Evolutionary conservation across 139 green algal species (phyloP).

Genomic region (Chlamydomonas eustigma): DNA sequence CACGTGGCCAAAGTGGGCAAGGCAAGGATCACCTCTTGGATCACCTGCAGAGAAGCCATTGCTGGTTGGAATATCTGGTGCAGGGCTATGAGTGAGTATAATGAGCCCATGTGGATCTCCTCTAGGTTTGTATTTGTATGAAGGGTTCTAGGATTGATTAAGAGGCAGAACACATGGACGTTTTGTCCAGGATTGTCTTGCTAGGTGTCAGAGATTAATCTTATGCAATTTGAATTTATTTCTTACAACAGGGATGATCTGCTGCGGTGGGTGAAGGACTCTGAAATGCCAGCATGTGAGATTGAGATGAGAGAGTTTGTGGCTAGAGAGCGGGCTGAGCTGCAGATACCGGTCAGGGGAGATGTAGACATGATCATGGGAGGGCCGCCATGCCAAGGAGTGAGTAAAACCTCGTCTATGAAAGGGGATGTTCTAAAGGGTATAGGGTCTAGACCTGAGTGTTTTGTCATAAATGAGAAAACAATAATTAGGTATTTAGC

Average conservation of each 20-base stretch:
- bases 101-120: neutral
- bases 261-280: conserved; percentile 10
- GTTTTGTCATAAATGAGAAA: too few species aligned
- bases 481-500: too few species aligned
- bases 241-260: neutral
- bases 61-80: conserved; percentile 54
- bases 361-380: conserved; percentile 69
- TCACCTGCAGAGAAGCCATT: conserved; percentile 35
- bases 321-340: neutral
- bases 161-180: too few species aligned
- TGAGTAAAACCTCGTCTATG: too few species aligned
- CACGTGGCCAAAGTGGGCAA: conserved; percentile 24
- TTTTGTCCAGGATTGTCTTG: neutral
- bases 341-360: conserved; percentile 41
- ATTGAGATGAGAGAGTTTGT: conserved; percentile 19
- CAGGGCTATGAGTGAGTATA: neutral
- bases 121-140: neutral
- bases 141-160: neutral
- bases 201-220: neutral
- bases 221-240: neutral
- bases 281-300: neutral
- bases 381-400: conserved; percentile 75
- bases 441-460: neutral
- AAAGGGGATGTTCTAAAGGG: too few species aligned
- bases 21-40: conserved; percentile 35